phyloP scores from a whole-genome alignment of 441 rosid genomes.

The Geranium incanum region DNA sequence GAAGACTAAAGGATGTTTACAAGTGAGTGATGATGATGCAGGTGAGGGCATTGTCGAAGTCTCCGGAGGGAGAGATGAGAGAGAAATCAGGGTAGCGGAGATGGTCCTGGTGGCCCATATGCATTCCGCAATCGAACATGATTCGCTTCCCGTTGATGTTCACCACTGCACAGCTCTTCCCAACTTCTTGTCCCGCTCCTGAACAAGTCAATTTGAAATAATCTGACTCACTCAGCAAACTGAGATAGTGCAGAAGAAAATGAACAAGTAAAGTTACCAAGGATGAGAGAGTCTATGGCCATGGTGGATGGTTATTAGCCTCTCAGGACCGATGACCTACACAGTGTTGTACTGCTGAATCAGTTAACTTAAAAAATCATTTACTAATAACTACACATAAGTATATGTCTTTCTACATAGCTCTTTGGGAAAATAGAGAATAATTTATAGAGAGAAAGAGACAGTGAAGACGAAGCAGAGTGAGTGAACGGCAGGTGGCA shows the following conservation, averaged over 20 bases:
- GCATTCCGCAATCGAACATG: constrained; percentile 98
- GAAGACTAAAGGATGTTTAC: constrained; percentile 25
- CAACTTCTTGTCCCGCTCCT: constrained; percentile 97
- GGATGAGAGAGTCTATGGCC: constrained; percentile 66
- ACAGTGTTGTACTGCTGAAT: no score
- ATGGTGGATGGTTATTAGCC: constrained; percentile 17
- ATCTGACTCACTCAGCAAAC: neutral
- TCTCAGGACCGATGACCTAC: no score
- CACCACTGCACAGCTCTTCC: constrained; percentile 89
- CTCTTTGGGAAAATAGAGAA: no score
- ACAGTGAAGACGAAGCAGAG: no score
- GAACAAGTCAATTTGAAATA: neutral
- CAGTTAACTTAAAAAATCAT: no score
- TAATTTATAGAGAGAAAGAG: no score
- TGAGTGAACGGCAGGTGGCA: no score
- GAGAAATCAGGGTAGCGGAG: constrained; percentile 86
- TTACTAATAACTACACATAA: no score
- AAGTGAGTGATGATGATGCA: constrained; percentile 87
- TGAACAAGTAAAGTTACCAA: constrained; percentile 30
- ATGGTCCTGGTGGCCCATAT: constrained; percentile 79
- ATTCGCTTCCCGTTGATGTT: constrained; percentile 70
- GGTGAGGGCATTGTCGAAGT: constrained; percentile 45
- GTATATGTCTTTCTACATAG: no score
- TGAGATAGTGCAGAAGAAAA: no score
- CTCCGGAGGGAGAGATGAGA: constrained; percentile 43